A percentile compares a stretch with the other conserved stretches of the same genome.
These are phyloP conservation scores for Cicer judaicum DNA, from an alignment of 306 rosid genomes.

Conservation along the genomic window DNA sequence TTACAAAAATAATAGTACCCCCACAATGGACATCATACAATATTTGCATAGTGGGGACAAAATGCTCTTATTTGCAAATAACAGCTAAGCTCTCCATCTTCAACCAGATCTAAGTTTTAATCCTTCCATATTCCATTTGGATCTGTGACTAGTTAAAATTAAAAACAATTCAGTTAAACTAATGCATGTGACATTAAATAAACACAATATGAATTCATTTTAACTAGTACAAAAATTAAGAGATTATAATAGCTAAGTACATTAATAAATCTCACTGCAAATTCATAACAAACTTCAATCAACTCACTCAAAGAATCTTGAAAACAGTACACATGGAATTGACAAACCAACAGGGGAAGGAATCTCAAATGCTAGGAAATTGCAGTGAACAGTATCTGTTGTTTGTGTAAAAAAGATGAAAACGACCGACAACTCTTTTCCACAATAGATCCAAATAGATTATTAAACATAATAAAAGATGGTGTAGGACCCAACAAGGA, in stretches of 20 bases:
- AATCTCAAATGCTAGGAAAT: conserved; percentile 53
- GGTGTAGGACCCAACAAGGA: conserved; percentile 46
- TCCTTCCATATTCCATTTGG: conserved; percentile 47
- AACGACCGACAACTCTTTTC: conserved; percentile 62
- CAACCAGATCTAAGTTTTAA: conserved; percentile 43
- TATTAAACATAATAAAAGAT: conserved; percentile 22
- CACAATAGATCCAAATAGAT: conserved; percentile 34
- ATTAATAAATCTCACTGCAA: conserved; percentile 40
- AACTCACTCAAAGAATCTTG: conserved; percentile 48
- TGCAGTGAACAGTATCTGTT: conserved; percentile 40
- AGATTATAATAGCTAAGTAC: conserved; percentile 36
- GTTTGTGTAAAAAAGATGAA: conserved; percentile 42
- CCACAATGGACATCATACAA: conserved; percentile 47
- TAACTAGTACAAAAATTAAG: conserved; percentile 5
- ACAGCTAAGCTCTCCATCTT: conserved; percentile 53
- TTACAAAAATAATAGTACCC: conserved; percentile 52
- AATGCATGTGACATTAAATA: conserved; percentile 50
- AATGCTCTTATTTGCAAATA: conserved; percentile 45
- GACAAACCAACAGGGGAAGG: conserved; percentile 50
- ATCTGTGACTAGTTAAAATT: conserved; percentile 51
- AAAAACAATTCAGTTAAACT: conserved; percentile 48
- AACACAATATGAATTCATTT: conserved; percentile 29
- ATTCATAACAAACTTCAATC: conserved; percentile 36
- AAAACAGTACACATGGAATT: conserved; percentile 42
- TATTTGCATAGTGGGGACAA: conserved; percentile 55